A percentile compares a stretch with the other conserved stretches of the same genome.
Conservation (phyloP, 78 protist species). For the Paratrimastix pyriformis region DNA sequence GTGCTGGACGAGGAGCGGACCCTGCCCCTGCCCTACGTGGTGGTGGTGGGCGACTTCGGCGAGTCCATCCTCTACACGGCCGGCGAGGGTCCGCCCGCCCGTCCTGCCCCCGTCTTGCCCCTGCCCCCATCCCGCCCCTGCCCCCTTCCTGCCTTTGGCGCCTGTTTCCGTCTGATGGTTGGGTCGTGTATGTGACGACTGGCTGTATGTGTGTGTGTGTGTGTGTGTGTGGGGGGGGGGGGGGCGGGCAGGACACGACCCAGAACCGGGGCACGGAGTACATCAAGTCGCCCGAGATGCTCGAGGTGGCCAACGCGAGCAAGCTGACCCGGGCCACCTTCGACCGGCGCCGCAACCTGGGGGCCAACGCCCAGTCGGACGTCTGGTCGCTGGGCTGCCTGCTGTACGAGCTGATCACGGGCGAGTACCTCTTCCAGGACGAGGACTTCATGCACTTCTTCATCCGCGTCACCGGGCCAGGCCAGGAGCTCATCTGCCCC, state of each 20-base stretch:
- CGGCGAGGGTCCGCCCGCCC: too few relatives aligned
- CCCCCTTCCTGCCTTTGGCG: too few relatives aligned
- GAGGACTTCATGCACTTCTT: constrained; percentile 74
- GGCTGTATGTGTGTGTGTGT: too few relatives aligned
- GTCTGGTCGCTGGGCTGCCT: constrained; percentile 83
- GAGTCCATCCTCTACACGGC: constrained; percentile 51
- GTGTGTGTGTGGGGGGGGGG: too few relatives aligned
- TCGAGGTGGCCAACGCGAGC: constrained; percentile 46
- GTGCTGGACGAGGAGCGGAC: constrained; percentile 44
- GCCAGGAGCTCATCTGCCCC: too few relatives aligned
- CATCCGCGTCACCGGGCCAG: constrained; percentile 64
- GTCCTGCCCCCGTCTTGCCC: too few relatives aligned
- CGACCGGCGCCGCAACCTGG: constrained; percentile 42
- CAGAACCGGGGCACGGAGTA: constrained; percentile 80
- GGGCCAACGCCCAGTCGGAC: constrained; percentile 55
- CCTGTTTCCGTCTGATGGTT: too few relatives aligned
- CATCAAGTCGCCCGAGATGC: constrained; percentile 84
- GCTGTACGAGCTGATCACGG: constrained; percentile 71
- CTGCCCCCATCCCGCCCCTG: too few relatives aligned
- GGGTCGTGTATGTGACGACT: too few relatives aligned
- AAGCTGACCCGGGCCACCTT: constrained; percentile 46
- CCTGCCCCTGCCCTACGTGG: constrained; percentile 35
- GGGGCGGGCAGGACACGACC: constrained; percentile 53
- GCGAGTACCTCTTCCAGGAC: constrained; percentile 71
- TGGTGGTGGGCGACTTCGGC: constrained; percentile 66